Evolutionary conservation across 371 early-diverging fungal species (phyloP).

Genomic region (Blakeslea trispora): DNA sequence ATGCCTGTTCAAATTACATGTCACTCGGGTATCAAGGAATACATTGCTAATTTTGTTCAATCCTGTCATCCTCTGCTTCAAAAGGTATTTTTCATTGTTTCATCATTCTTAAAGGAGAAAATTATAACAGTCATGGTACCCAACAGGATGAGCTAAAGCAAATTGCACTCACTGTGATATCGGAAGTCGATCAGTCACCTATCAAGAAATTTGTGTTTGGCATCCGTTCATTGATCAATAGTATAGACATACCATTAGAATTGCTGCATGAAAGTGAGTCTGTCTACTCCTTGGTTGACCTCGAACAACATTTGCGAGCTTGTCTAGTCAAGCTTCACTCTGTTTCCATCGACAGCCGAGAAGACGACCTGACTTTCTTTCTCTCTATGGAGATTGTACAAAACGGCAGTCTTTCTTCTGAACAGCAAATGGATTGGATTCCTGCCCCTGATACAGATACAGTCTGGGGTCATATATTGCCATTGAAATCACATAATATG

Average conservation of each 20-base stretch:
- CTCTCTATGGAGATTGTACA: conserved; percentile 43
- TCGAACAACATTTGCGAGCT: conserved; percentile 47
- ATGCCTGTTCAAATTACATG: conserved; percentile 52
- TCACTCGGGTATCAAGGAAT: conserved; percentile 45
- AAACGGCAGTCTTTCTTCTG: conserved; percentile 15
- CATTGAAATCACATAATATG: conserved; percentile 49
- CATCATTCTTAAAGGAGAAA: too few relatives aligned
- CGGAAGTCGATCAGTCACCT: conserved; percentile 12
- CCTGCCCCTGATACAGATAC: conserved; percentile 33
- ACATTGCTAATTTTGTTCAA: conserved; percentile 49
- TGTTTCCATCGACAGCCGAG: conserved; percentile 10
- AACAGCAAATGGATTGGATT: conserved; percentile 37
- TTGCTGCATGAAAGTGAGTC: conserved; percentile 17
- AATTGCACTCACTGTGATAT: conserved; percentile 41
- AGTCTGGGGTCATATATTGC: conserved; percentile 30
- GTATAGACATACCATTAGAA: conserved; percentile 7
- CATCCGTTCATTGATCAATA: conserved; percentile 31
- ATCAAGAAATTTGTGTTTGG: conserved; percentile 60
- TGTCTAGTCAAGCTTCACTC: conserved; percentile 43
- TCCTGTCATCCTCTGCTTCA: conserved; percentile 44
- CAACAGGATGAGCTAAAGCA: conserved; percentile 42
- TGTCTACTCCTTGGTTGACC: conserved; percentile 29
- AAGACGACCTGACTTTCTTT: conserved; percentile 35
- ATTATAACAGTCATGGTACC: too few relatives aligned
- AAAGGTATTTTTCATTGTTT: conserved; percentile 33